Conservation (phyloP, 2,329 filamentous ascomycete species). For the Colletotrichum musicola region DNA sequence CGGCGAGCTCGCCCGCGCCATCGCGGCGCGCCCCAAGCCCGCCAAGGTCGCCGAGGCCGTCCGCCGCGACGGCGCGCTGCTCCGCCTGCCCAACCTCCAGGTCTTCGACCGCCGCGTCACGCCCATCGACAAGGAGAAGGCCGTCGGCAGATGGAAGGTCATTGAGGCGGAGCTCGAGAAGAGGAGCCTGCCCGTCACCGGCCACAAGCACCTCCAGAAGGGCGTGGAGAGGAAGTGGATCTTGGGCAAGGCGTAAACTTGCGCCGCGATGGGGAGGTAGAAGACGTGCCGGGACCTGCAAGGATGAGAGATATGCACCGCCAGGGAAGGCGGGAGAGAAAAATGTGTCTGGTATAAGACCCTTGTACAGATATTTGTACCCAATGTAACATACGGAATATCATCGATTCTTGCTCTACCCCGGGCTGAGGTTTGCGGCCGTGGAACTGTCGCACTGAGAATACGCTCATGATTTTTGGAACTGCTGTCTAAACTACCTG, state of each 20-base stretch:
- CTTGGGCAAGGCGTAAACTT: slow-evolving; percentile 51
- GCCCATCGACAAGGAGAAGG: slow-evolving; percentile 77
- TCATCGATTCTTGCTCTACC: slow-evolving; percentile 30
- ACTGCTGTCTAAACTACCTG: no score
- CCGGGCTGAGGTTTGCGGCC: neutral
- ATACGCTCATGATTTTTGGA: no score
- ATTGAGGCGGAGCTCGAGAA: slow-evolving; percentile 78
- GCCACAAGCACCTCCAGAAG: slow-evolving; percentile 54
- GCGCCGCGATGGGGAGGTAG: neutral
- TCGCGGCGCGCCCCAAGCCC: slow-evolving; percentile 67
- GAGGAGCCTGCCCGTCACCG: slow-evolving; percentile 70
- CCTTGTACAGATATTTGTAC: slow-evolving; percentile 42
- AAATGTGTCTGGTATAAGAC: slow-evolving; percentile 27
- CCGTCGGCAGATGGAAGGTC: slow-evolving; percentile 82
- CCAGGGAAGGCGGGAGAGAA: neutral
- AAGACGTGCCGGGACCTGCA: no score
- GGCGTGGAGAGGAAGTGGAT: slow-evolving; percentile 60
- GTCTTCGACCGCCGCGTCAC: slow-evolving; percentile 75
- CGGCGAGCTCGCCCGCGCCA: slow-evolving; percentile 65
- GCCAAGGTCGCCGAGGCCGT: slow-evolving; percentile 75
- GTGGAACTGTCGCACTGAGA: no score
- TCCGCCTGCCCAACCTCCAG: slow-evolving; percentile 75
- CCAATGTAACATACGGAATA: slow-evolving; percentile 40
- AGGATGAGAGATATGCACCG: no score
- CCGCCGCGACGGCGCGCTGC: slow-evolving; percentile 58